Percentiles rank a stretch among this genome's conserved stretches.
Conservation (phyloP, 441 rosid species). For the Macaranga tanarius region DNA sequence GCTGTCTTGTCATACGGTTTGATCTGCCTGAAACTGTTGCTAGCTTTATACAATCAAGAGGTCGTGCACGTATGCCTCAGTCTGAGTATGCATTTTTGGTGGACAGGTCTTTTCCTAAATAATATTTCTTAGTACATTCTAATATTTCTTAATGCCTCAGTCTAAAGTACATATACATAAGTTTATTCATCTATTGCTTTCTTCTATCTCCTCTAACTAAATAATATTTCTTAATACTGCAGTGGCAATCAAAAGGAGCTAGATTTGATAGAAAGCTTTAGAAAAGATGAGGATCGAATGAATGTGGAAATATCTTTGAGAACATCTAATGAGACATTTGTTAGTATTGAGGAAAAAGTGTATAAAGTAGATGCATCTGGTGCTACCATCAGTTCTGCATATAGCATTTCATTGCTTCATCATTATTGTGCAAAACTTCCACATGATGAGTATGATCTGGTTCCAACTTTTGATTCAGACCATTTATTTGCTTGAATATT, state of each 20-base stretch:
- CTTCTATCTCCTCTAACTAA: constrained; percentile 2
- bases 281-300: constrained; percentile 63
- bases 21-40: constrained; percentile 97
- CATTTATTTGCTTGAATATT: background rate
- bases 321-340: constrained; percentile 57
- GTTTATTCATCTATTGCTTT: constrained; percentile 15
- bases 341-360: constrained; percentile 51
- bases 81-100: constrained; percentile 98
- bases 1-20: constrained; percentile 96
- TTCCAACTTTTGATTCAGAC: constrained; percentile 24
- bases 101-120: constrained; percentile 67
- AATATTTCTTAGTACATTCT: too few relatives aligned
- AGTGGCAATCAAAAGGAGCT: constrained; percentile 77
- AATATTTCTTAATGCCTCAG: too few relatives aligned
- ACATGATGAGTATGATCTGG: constrained; percentile 79
- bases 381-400: constrained; percentile 79
- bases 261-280: constrained; percentile 64
- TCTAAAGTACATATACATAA: constrained; percentile 31
- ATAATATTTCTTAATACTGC: constrained; percentile 37
- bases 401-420: constrained; percentile 78
- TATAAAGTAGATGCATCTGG: constrained; percentile 76
- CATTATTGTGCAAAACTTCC: constrained; percentile 90
- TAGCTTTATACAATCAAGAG: constrained; percentile 98
- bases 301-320: constrained; percentile 70
- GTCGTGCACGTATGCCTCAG: constrained; percentile 98